Conservation (phyloP, 108 stramenopile species). For the Cyclostephanos invisitatus region DNA sequence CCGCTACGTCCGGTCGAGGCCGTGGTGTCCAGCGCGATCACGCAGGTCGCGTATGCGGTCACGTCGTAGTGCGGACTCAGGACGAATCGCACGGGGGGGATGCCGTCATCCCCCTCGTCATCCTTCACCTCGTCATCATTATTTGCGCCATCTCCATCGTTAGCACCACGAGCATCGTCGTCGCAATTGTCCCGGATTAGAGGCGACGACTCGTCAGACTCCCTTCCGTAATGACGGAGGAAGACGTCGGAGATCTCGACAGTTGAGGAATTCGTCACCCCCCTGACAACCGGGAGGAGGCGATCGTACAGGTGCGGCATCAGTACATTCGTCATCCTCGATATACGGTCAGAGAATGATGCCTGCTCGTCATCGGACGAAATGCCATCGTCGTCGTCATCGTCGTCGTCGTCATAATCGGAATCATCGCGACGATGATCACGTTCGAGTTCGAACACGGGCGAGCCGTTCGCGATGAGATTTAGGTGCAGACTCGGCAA, state of each 20-base stretch:
- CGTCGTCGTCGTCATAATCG: constrained; percentile 2
- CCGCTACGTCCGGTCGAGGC: constrained; percentile 66
- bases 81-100: constrained; percentile 38
- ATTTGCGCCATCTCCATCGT: background rate
- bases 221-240: constrained; percentile 63
- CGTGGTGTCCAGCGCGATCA: constrained; percentile 67
- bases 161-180: background rate
- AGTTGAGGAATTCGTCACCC: constrained; percentile 28
- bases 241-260: constrained; percentile 72
- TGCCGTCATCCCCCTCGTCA: constrained; percentile 23
- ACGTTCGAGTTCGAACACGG: constrained; percentile 39
- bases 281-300: constrained; percentile 50
- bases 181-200: background rate
- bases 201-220: background rate
- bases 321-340: constrained; percentile 44
- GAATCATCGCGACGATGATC: background rate
- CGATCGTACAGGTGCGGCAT: constrained; percentile 54
- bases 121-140: constrained; percentile 15
- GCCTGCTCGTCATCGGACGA: background rate
- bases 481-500: constrained; percentile 78
- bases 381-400: background rate
- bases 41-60: constrained; percentile 62
- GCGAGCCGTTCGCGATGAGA: constrained; percentile 58
- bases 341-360: constrained; percentile 46
- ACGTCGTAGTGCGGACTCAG: constrained; percentile 78